Base-by-base conservation (phyloP, 1,284 basidiomycete genomes). In the Trametes sp. region DNA sequence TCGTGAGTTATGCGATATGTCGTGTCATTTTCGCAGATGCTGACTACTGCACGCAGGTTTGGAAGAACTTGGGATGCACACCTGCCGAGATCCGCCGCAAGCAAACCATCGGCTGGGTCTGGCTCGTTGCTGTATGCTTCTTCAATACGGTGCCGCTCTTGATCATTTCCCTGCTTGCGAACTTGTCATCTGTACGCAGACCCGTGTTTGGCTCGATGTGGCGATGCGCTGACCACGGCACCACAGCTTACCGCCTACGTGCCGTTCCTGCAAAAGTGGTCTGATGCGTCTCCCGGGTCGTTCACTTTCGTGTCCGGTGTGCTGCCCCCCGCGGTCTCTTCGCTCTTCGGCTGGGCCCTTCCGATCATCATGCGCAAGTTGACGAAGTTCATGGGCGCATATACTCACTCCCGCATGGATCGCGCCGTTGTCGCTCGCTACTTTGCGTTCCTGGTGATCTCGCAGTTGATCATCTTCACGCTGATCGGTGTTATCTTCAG, bases 141-240 rank as follows among this genome's bases (percentile, higher is more conserved):
- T 87, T 97, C 81, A 96, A 98, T 80, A 96, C 94, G n/a, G 81
- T 96, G 6, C 96, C 96, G 13, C 77, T 94, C 28, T 84, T 93
- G 71, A 79, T 92, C 68, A 90, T 96, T 64, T 93, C 94, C 28
- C 80, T 93, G 69, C 80, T 95, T 61, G 91, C 93, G 64, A 95
- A 95, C 77, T 81, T 95, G 75, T 81, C 86, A 54, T 82, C 88
- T 52, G 88, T 93, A 70, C 65, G 87, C 81, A 31, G 2, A n/a
- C 33, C 49, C 28, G 46, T 57, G 14, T 42, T 48, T n/a, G n/a
- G 35, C 14, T 60, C 33, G 44, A 62, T 21, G 29, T 42, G 52
- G 6, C 10, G n/a, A 16, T 54, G 33, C 9, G 53, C 46, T 49
- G 1, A 54, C 41, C 36, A 10, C 45, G 28, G 28, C 6, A 53